Percentiles rank a stretch among this genome's conserved stretches.
phyloP scores from a whole-genome alignment of 352 stramenopile genomes.

The Pythium coloratum region DNA sequence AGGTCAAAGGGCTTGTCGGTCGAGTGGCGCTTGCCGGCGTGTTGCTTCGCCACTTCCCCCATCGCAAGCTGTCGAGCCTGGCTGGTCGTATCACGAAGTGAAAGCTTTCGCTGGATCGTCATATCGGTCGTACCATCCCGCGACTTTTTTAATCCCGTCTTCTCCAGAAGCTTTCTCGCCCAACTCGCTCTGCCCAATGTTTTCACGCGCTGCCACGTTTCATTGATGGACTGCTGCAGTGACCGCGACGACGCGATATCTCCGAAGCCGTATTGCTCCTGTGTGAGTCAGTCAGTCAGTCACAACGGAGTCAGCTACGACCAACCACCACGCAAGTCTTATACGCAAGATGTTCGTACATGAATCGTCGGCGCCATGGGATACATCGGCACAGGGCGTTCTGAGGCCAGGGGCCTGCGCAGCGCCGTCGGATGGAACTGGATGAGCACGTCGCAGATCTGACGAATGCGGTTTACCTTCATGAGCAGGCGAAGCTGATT shows the following conservation, averaged over 20 bases:
- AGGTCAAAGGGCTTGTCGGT: conserved; percentile 41
- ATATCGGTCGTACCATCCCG: conserved; percentile 13
- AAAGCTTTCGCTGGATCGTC: conserved; percentile 6
- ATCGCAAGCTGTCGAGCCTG: conserved; percentile 41
- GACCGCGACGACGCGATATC: conserved; percentile 59
- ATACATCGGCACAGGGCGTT: conserved; percentile 48
- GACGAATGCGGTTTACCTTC: conserved; percentile 47
- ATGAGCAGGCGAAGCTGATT: conserved; percentile 52
- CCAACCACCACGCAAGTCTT: neutral
- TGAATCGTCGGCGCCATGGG: conserved; percentile 40
- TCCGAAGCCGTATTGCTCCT: conserved; percentile 81
- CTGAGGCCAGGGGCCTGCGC: conserved; percentile 36
- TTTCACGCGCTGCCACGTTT: conserved; percentile 64
- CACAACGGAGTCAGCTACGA: conserved; percentile 13
- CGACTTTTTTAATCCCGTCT: conserved; percentile 36
- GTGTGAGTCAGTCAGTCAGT: neutral
- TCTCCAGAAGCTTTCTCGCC: conserved; percentile 60
- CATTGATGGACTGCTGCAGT: conserved; percentile 46
- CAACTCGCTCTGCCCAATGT: conserved; percentile 52
- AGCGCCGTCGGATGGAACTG: conserved; percentile 39
- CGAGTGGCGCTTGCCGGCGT: neutral
- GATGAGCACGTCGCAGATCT: conserved; percentile 48
- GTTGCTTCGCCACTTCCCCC: neutral
- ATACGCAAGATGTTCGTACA: conserved; percentile 17
- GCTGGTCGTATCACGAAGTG: conserved; percentile 40